Conservation (phyloP, 2,329 filamentous ascomycete species). For the Aspergillus tamarii region DNA sequence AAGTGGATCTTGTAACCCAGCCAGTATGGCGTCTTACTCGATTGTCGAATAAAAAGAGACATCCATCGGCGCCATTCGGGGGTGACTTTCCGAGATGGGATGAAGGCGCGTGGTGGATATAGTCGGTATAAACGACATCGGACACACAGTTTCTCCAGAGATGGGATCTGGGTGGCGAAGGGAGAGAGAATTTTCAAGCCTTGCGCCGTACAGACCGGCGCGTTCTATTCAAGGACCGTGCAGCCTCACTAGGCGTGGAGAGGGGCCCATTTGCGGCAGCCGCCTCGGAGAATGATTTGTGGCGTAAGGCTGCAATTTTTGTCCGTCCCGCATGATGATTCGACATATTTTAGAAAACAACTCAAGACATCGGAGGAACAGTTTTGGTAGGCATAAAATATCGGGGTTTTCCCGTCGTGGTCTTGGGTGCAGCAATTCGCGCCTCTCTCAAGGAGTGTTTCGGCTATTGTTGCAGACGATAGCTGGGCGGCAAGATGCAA, state of each 20-base stretch:
- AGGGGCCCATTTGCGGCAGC: background rate
- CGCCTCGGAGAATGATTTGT: background rate
- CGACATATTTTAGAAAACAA: background rate
- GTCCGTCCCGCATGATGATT: background rate
- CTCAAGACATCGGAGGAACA: background rate
- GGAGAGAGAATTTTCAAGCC: background rate
- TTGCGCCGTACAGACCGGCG: background rate
- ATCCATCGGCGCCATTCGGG: background rate
- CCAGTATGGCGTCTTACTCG: background rate
- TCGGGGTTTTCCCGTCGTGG: background rate
- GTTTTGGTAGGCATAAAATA: background rate
- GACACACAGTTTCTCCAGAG: too few species aligned
- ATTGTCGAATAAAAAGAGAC: background rate
- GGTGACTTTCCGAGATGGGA: background rate
- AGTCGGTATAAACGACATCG: background rate
- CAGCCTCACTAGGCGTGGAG: background rate
- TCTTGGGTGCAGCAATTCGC: background rate
- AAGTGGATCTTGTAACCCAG: background rate
- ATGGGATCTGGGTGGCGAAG: background rate
- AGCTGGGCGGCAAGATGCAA: background rate
- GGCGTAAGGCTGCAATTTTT: background rate
- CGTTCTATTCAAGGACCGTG: background rate
- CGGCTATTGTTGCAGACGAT: background rate
- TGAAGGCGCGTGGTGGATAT: background rate
- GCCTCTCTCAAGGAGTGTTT: background rate